These are phyloP conservation scores for Tulasnella sp. DNA, from an alignment of 768 basidiomycete species.

Conservation along the genomic window DNA sequence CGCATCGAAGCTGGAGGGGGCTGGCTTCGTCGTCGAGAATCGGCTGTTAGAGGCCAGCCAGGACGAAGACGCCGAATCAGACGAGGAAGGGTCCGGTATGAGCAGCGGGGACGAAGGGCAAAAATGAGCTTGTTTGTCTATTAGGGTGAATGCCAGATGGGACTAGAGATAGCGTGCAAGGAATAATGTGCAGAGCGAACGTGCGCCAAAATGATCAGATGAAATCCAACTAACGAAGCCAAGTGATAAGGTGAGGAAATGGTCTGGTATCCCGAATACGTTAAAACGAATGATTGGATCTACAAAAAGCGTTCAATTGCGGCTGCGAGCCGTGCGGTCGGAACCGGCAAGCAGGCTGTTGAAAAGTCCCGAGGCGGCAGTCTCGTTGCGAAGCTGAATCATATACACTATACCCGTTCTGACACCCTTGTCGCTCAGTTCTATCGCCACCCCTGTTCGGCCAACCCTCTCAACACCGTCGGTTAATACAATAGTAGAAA, in stretches of 20 bases:
- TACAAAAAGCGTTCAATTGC: background rate
- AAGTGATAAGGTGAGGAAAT: background rate
- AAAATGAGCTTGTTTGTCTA: background rate
- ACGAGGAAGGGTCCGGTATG: background rate
- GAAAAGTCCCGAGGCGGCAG: slow-evolving; percentile 70
- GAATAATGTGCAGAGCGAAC: background rate
- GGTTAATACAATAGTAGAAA: slow-evolving; percentile 89
- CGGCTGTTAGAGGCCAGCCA: slow-evolving; percentile 37
- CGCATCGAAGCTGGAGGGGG: slow-evolving; percentile 42
- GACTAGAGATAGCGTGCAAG: background rate
- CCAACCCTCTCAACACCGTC: slow-evolving; percentile 98
- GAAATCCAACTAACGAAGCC: background rate
- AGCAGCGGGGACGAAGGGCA: background rate
- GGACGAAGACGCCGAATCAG: slow-evolving; percentile 19
- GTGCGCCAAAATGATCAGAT: background rate
- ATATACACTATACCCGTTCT: slow-evolving; percentile 94
- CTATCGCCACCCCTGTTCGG: slow-evolving; percentile 94
- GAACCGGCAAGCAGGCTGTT: slow-evolving; percentile 79
- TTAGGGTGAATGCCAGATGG: background rate
- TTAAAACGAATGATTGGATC: background rate
- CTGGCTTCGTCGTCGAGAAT: slow-evolving; percentile 73
- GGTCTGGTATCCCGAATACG: background rate
- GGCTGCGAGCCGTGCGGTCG: slow-evolving; percentile 38
- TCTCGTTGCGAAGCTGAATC: slow-evolving; percentile 89
- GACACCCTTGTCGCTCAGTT: slow-evolving; percentile 81